Percentiles rank a stretch among this genome's conserved stretches.
phyloP scores from a whole-genome alignment of 2,329 filamentous ascomycete genomes.

The Xylariales sp. region DNA sequence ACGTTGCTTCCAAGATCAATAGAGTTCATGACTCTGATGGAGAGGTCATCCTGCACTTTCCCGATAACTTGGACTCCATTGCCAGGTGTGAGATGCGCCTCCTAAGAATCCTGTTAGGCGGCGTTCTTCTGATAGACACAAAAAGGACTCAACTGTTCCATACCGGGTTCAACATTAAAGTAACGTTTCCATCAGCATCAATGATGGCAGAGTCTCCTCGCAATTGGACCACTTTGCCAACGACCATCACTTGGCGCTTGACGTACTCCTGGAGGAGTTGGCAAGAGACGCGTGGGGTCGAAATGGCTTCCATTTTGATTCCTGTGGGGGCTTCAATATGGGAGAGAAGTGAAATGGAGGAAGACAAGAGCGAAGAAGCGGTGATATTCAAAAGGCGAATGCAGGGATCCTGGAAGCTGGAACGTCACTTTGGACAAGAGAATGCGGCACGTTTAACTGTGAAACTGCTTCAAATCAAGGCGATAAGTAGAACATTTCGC shows the following conservation, averaged over 20 bases:
- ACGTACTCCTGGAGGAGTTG: slow-evolving; percentile 74
- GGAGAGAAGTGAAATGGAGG: not conserved
- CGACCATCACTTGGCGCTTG: slow-evolving; percentile 71
- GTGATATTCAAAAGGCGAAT: too few species aligned
- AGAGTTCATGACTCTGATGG: slow-evolving; percentile 65
- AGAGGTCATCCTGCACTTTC: slow-evolving; percentile 71
- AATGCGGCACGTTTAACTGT: too few species aligned
- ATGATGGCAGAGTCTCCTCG: slow-evolving; percentile 76
- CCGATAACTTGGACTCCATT: slow-evolving; percentile 75
- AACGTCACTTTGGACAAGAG: too few species aligned
- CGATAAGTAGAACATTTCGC: not conserved
- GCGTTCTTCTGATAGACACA: too few species aligned
- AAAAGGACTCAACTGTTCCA: too few species aligned
- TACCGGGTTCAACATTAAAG: slow-evolving; percentile 69
- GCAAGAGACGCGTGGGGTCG: slow-evolving; percentile 78
- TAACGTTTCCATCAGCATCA: slow-evolving; percentile 75
- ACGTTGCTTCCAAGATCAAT: slow-evolving; percentile 65
- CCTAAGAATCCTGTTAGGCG: too few species aligned
- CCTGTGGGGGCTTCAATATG: not conserved
- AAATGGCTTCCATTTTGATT: slow-evolving; percentile 61
- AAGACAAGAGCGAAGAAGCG: not conserved
- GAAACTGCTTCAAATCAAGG: not conserved
- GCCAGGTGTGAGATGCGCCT: slow-evolving; percentile 64
- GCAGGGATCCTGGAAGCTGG: too few species aligned
- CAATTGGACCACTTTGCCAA: slow-evolving; percentile 80